A percentile compares a stretch with the other conserved stretches of the same genome.
These are phyloP conservation scores for Lobosporangium transversale DNA, from an alignment of 192 early-diverging fungal species.

Conservation along the genomic window DNA sequence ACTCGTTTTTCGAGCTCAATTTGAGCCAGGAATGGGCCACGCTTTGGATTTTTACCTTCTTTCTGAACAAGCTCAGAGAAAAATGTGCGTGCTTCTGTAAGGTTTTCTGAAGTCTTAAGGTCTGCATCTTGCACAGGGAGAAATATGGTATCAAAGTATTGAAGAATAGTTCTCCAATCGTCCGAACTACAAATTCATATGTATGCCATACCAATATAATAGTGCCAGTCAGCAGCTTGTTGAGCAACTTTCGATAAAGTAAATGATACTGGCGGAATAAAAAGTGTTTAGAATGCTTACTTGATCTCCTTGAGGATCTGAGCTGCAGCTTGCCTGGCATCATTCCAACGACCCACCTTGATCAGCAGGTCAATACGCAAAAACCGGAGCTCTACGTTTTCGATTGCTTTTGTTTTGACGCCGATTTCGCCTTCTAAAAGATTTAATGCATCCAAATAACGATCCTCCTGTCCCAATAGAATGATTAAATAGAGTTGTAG, in stretches of 20 bases:
- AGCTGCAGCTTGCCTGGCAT: constrained; percentile 55
- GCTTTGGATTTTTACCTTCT: constrained; percentile 56
- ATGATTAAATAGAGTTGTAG: constrained; percentile 81
- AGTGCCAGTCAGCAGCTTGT: background rate
- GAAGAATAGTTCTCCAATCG: constrained; percentile 75
- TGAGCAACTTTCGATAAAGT: background rate
- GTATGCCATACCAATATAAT: background rate
- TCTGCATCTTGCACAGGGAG: constrained; percentile 54
- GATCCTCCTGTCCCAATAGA: constrained; percentile 71
- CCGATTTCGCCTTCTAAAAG: constrained; percentile 71
- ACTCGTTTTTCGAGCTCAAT: constrained; percentile 65
- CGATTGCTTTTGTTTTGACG: constrained; percentile 63
- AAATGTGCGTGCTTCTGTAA: constrained; percentile 56
- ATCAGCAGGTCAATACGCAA: constrained; percentile 65
- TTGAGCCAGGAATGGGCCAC: constrained; percentile 79
- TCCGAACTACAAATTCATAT: constrained; percentile 62
- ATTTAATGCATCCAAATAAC: constrained; percentile 70
- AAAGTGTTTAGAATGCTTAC: constrained; percentile 33
- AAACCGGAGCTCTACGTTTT: constrained; percentile 78
- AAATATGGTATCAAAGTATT: constrained; percentile 70
- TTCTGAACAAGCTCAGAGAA: constrained; percentile 51
- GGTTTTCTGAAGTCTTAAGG: constrained; percentile 33
- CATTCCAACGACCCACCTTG: constrained; percentile 58
- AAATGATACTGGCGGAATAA: background rate
- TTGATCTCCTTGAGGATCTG: constrained; percentile 53